Conservation (phyloP, 1,284 basidiomycete species). For the Flammula alnicola region DNA sequence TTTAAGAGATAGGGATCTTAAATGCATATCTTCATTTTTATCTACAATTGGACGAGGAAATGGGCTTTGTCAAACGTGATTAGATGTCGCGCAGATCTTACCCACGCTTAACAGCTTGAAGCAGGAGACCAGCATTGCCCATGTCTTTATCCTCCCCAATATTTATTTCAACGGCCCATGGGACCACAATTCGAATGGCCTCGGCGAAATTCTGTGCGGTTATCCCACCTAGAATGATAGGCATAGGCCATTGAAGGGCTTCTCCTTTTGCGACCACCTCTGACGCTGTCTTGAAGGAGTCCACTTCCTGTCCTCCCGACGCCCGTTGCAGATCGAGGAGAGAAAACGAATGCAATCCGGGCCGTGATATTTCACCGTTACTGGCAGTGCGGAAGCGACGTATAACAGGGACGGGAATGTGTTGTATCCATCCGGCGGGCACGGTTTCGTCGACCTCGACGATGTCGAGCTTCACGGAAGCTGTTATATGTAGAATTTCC, state of each 20-base stretch:
- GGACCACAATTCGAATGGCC: neutral
- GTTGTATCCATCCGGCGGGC: conserved; percentile 43
- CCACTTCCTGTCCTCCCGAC: neutral
- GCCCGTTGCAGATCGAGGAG: neutral
- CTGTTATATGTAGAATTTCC: conserved; percentile 54
- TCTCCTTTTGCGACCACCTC: neutral
- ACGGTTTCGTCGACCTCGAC: conserved; percentile 60
- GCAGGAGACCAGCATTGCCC: no score
- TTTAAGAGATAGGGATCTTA: no score
- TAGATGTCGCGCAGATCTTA: no score
- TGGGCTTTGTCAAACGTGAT: neutral
- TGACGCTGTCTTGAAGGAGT: neutral
- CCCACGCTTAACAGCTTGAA: no score
- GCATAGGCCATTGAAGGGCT: neutral
- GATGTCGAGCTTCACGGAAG: conserved; percentile 62
- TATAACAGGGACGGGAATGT: conserved; percentile 45
- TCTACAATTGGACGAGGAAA: no score
- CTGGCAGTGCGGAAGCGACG: neutral
- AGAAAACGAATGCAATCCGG: neutral
- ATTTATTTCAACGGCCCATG: neutral
- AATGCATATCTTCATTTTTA: no score
- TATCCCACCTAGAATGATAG: neutral
- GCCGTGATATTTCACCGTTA: neutral
- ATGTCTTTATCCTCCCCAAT: neutral
- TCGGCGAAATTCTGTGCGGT: neutral